Conservation (phyloP, 2,329 filamentous ascomycete species). For the Fusarium torreyae region DNA sequence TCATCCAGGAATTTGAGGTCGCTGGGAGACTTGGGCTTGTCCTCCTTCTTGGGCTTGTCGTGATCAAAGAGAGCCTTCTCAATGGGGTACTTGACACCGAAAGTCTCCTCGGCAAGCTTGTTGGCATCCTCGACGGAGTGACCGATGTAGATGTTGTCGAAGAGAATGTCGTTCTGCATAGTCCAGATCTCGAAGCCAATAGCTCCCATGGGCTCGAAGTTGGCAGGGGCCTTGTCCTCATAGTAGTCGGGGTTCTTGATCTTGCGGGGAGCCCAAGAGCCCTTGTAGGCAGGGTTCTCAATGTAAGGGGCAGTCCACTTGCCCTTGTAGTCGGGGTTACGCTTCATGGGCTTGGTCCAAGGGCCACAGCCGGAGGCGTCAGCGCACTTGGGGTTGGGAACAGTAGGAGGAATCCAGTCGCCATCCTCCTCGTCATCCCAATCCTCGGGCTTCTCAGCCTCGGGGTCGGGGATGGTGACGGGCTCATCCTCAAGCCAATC, state of each 20-base stretch:
- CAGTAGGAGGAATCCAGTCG: constrained; percentile 92
- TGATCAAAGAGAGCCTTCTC: constrained; percentile 87
- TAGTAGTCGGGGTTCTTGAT: constrained; percentile 97
- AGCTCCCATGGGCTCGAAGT: constrained; percentile 98
- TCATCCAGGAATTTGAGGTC: constrained; percentile 93
- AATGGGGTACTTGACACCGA: constrained; percentile 86
- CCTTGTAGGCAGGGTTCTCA: constrained; percentile 99
- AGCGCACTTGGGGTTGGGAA: constrained; percentile 96
- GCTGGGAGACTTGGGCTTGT: constrained; percentile 77
- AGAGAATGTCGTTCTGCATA: constrained; percentile 98
- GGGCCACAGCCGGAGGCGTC: constrained; percentile 94
- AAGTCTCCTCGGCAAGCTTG: constrained; percentile 90
- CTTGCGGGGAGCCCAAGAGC: constrained; percentile 93
- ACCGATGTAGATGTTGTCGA: constrained; percentile 99
- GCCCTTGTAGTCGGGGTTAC: constrained; percentile 98
- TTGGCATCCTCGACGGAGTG: constrained; percentile 95
- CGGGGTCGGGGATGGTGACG: constrained; percentile 86
- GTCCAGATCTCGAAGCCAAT: constrained; percentile 99
- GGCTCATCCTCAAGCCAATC: constrained; percentile 97
- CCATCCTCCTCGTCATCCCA: constrained; percentile 99
- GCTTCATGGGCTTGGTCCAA: constrained; percentile 92
- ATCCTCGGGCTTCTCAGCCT: constrained; percentile 97
- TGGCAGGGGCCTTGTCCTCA: constrained; percentile 96
- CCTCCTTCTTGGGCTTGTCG: constrained; percentile 79
- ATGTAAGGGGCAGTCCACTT: constrained; percentile 95